These are phyloP conservation scores for Mollisiaceae sp. DNA, from an alignment of 2,329 filamentous ascomycete species.

Conservation along the genomic window DNA sequence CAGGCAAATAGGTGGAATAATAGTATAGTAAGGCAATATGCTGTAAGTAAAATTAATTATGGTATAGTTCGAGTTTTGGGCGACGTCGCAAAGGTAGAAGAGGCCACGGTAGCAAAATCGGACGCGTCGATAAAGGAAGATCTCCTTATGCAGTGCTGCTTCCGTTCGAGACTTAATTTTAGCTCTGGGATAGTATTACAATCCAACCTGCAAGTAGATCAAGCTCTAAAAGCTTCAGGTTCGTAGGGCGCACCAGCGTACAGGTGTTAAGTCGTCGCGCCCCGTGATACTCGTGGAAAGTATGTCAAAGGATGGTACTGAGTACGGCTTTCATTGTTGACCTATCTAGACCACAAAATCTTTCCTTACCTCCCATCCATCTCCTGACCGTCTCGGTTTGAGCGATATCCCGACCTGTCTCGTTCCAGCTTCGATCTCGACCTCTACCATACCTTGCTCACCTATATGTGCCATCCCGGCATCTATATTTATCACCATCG, in stretches of 20 bases:
- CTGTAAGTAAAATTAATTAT: not conserved
- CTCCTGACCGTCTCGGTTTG: not conserved
- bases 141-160: too few relatives aligned
- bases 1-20: not conserved
- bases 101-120: too few relatives aligned
- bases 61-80: not conserved
- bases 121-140: too few relatives aligned
- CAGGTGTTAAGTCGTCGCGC: constrained; percentile 47
- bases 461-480: not conserved
- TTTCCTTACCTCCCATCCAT: constrained; percentile 10
- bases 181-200: too few relatives aligned
- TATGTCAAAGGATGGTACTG: constrained; percentile 68
- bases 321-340: too few relatives aligned
- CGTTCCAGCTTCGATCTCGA: not conserved
- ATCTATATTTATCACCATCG: not conserved
- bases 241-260: too few relatives aligned
- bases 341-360: not conserved
- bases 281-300: constrained; percentile 69
- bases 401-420: not conserved
- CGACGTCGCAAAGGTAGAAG: too few relatives aligned
- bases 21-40: not conserved
- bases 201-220: too few relatives aligned
- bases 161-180: too few relatives aligned
- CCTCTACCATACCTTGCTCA: not conserved
- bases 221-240: too few relatives aligned